A percentile compares a stretch with the other conserved stretches of the same genome.
phyloP scores from a whole-genome alignment of 140 eudicot species.

The Senecio squalidus region DNA sequence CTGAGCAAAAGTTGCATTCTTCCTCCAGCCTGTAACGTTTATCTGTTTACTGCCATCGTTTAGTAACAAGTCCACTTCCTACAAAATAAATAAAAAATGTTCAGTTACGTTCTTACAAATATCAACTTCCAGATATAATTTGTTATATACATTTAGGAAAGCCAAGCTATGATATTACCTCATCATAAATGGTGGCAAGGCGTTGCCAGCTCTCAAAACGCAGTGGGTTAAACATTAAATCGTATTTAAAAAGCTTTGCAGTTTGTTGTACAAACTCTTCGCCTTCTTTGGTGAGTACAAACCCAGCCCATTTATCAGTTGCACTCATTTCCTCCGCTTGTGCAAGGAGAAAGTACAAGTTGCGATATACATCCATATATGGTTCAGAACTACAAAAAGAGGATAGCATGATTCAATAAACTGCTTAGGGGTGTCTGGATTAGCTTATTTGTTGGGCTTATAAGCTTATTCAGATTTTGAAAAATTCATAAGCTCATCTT shows the following conservation, averaged over 20 bases:
- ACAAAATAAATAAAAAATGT: constrained; percentile 17
- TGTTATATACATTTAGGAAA: constrained; percentile 2
- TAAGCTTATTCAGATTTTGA: no score
- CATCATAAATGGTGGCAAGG: constrained; percentile 89
- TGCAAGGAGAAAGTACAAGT: constrained; percentile 80
- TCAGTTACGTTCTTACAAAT: constrained; percentile 6
- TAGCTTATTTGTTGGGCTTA: no score
- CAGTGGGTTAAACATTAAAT: constrained; percentile 72
- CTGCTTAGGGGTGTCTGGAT: no score
- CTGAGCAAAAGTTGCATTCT: constrained; percentile 55
- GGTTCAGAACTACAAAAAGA: constrained; percentile 78
- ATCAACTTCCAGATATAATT: neutral
- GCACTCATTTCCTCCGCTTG: constrained; percentile 90
- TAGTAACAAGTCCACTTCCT: constrained; percentile 96
- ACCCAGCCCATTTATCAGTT: constrained; percentile 97
- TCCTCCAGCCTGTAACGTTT: constrained; percentile 86
- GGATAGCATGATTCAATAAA: constrained; percentile 7
- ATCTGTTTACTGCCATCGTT: constrained; percentile 98
- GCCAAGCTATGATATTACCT: constrained; percentile 58
- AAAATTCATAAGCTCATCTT: no score
- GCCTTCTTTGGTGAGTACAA: constrained; percentile 96
- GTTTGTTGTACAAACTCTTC: constrained; percentile 89
- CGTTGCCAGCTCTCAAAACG: constrained; percentile 95
- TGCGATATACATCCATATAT: constrained; percentile 82
- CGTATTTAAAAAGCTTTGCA: constrained; percentile 84